A percentile compares a stretch with the other conserved stretches of the same genome.
Evolutionary conservation across 2,329 filamentous ascomycete species (phyloP).

Genomic region (Zasmidium cellare): DNA sequence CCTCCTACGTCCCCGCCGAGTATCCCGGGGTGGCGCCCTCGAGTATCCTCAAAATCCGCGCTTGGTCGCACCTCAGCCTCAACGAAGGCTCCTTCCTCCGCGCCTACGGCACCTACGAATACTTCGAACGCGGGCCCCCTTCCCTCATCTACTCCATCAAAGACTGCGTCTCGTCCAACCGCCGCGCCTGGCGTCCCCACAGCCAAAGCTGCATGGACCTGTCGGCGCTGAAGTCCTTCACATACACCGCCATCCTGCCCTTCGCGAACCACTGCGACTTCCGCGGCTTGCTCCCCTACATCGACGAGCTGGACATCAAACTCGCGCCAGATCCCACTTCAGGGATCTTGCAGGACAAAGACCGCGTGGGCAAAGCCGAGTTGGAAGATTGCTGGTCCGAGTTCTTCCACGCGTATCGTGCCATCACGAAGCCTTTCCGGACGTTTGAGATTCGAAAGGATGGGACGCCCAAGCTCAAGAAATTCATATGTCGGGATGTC

Average conservation of each 20-base stretch:
- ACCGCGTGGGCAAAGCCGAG: slow-evolving; percentile 43
- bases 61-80: slow-evolving; percentile 65
- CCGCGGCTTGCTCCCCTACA: slow-evolving; percentile 22
- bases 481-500: slow-evolving; percentile 28
- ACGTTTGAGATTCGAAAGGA: slow-evolving; percentile 12
- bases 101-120: slow-evolving; percentile 71
- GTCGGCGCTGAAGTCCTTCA: slow-evolving; percentile 31
- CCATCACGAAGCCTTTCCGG: slow-evolving; percentile 16
- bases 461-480: slow-evolving; percentile 20
- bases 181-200: slow-evolving; percentile 1
- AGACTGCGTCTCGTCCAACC: slow-evolving; percentile 17
- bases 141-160: slow-evolving; percentile 33
- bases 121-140: slow-evolving; percentile 61
- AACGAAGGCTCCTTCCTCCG: slow-evolving; percentile 76
- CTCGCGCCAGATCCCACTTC: slow-evolving; percentile 44
- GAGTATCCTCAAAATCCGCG: slow-evolving; percentile 58
- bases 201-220: slow-evolving; percentile 6
- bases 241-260: slow-evolving; percentile 36
- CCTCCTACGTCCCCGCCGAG: slow-evolving; percentile 13
- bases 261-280: slow-evolving; percentile 33
- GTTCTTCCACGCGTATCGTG: slow-evolving; percentile 26
- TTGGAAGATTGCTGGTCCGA: slow-evolving; percentile 41
- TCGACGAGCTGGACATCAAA: slow-evolving; percentile 38
- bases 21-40: slow-evolving; percentile 24
- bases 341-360: slow-evolving; percentile 38